These are phyloP conservation scores for Arctium minus DNA, from an alignment of 129 eudicot genomes.

Conservation along the genomic window DNA sequence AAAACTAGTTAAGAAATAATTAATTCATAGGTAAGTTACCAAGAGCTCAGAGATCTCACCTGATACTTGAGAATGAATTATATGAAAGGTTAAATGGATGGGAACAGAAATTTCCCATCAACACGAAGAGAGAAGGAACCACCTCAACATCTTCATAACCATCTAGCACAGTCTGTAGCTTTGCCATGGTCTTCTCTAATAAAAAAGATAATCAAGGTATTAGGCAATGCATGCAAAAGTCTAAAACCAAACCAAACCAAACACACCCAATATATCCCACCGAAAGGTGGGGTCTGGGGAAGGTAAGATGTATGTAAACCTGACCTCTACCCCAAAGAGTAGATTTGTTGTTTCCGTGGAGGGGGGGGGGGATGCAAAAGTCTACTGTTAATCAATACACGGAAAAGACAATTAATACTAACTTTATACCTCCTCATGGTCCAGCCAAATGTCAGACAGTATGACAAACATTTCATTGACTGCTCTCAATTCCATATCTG, in stretches of 20 bases:
- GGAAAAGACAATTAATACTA: neutral
- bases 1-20: neutral
- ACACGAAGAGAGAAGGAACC: constrained; percentile 92
- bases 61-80: constrained; percentile 61
- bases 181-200: constrained; percentile 75
- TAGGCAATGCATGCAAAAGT: constrained; percentile 20
- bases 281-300: neutral
- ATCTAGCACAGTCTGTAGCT: constrained; percentile 69
- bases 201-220: constrained; percentile 28
- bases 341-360: neutral
- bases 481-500: constrained; percentile 72
- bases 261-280: neutral
- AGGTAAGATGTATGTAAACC: neutral
- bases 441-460: constrained; percentile 88
- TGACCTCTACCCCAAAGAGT: neutral
- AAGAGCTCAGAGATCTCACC: constrained; percentile 38
- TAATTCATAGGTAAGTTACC: neutral
- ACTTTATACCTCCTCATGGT: constrained; percentile 65
- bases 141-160: constrained; percentile 79
- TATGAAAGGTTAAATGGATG: constrained; percentile 79
- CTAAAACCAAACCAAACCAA: neutral
- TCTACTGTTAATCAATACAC: neutral
- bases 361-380: neutral
- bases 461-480: constrained; percentile 92
- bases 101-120: constrained; percentile 96